A percentile compares a stretch with the other conserved stretches of the same genome.
These are phyloP conservation scores for Fusarium xyrophilum DNA, from an alignment of 2,329 filamentous ascomycete species.

Conservation along the genomic window DNA sequence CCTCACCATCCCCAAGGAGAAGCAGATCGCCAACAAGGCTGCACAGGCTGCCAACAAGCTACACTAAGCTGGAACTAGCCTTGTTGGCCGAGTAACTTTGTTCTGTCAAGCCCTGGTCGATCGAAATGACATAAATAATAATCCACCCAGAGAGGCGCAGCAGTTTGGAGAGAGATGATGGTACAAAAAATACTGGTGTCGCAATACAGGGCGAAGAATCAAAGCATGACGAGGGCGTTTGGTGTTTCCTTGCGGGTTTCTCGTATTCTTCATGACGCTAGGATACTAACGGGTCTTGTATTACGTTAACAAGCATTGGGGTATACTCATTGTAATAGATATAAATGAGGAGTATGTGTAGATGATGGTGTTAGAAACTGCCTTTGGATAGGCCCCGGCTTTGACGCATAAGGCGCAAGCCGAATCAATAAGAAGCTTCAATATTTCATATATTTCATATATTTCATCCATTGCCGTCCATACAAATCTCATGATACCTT, in stretches of 20 bases:
- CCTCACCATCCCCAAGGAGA: constrained; percentile 77
- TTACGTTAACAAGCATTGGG: constrained; percentile 23
- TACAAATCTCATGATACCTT: constrained; percentile 26
- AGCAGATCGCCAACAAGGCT: constrained; percentile 62
- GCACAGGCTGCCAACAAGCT: constrained; percentile 50
- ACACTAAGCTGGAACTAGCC: constrained; percentile 35
- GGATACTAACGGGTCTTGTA: constrained; percentile 15
- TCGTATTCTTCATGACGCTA: constrained; percentile 36
- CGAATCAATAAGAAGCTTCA: constrained; percentile 6
- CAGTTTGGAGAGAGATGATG: constrained; percentile 18
- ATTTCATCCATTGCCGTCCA: not conserved
- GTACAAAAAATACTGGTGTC: constrained; percentile 21
- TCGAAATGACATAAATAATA: constrained; percentile 10
- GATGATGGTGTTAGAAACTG: constrained; percentile 1
- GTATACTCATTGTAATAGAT: constrained; percentile 41
- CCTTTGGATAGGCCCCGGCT: constrained; percentile 31
- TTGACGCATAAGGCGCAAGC: constrained; percentile 13
- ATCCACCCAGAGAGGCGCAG: constrained; percentile 28
- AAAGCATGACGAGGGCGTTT: constrained; percentile 41
- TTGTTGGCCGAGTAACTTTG: not conserved
- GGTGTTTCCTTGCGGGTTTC: constrained; percentile 32
- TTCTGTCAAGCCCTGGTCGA: constrained; percentile 1
- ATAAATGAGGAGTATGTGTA: constrained; percentile 34
- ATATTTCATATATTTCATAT: not conserved
- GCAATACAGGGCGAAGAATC: constrained; percentile 24